Evolutionary conservation across 352 stramenopile genomes (phyloP), one percentile per base, ranked within the genome.

Genomic region (Phytophthora brassicae): DNA sequence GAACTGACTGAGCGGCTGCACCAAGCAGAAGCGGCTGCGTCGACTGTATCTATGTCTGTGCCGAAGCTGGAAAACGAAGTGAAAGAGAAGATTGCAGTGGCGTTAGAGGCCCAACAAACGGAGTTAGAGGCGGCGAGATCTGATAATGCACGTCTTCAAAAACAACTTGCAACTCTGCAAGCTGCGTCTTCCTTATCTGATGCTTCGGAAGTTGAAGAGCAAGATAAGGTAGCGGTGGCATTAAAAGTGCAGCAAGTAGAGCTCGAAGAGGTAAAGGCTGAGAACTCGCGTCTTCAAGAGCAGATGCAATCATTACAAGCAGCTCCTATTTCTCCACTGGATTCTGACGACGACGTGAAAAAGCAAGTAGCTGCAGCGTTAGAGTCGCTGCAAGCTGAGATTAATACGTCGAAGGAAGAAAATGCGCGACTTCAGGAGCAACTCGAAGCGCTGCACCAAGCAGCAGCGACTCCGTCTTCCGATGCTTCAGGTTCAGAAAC

Each of bases 371-470:
- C 38, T n/a, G 44, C 38, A 12, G 50, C 60, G 2, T 39, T 67
- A 39, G 22, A 51, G 29, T 35, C n/a, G 4, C 48, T 67, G 13
- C 60, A 60, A 41, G 2, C 17, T 20, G 54, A 62, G 28, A 22
- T 77, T 4, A 53, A 60, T 23, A 23, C 48, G 3, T 28, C 31
- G n/a, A 69, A 61, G 17, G 36, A 24, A 3, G 65, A 68, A 20
- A 74, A 67, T n/a, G 17, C 13, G 16, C 60, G 31, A 17, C 50
- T 64, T 17, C 41, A 51, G 4, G 60, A 60, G 29, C 48, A 73
- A 59, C 3, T 56, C 23, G 17, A 60, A 23, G 12, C 36, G 23
- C 26, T 65, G 49, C 19, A 68, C 39, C 56, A 64, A n/a, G 47
- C 53, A 44, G 28, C 42, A 39, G 39, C 63, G 20, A 35, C 31